A percentile compares a stretch with the other conserved stretches of the same genome.
Conservation (phyloP, 2,329 filamentous ascomycete species). For the Trichophyton mentagrophytes region DNA sequence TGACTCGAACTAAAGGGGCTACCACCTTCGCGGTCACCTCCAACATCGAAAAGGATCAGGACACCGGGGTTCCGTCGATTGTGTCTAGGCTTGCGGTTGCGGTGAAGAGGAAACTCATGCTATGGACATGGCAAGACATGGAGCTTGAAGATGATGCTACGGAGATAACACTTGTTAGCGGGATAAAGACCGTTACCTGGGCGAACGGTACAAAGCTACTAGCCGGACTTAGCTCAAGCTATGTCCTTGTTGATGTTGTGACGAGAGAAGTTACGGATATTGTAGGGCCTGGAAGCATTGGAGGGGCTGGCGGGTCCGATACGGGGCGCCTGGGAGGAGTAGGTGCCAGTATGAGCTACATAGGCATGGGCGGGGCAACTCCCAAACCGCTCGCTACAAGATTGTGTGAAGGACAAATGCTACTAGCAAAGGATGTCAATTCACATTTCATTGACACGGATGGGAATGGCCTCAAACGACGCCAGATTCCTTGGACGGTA, state of each 20-base stretch:
- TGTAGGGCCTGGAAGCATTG: constrained; percentile 59
- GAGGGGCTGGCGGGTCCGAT: constrained; percentile 51
- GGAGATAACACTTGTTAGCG: constrained; percentile 69
- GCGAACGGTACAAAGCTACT: constrained; percentile 74
- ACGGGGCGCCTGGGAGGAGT: constrained; percentile 68
- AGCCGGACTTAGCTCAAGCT: constrained; percentile 81
- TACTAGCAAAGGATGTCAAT: constrained; percentile 96
- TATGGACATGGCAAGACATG: constrained; percentile 96
- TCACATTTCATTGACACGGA: constrained; percentile 79
- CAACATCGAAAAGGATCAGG: constrained; percentile 82
- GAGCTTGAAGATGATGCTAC: constrained; percentile 58
- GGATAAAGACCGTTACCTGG: constrained; percentile 84
- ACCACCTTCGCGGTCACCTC: constrained; percentile 85
- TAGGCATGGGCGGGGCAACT: constrained; percentile 83
- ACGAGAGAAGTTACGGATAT: constrained; percentile 65
- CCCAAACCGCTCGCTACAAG: constrained; percentile 80
- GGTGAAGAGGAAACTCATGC: constrained; percentile 73
- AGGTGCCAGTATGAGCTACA: constrained; percentile 86
- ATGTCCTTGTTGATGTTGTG: constrained; percentile 75
- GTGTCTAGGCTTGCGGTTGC: constrained; percentile 85
- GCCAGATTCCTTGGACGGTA: constrained; percentile 81
- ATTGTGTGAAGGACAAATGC: constrained; percentile 67
- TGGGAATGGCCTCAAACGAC: constrained; percentile 67
- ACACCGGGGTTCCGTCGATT: constrained; percentile 80
- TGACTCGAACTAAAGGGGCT: constrained; percentile 76